phyloP scores from a whole-genome alignment of 1,139 yeast genomes.

The Candida labiduridarum region DNA sequence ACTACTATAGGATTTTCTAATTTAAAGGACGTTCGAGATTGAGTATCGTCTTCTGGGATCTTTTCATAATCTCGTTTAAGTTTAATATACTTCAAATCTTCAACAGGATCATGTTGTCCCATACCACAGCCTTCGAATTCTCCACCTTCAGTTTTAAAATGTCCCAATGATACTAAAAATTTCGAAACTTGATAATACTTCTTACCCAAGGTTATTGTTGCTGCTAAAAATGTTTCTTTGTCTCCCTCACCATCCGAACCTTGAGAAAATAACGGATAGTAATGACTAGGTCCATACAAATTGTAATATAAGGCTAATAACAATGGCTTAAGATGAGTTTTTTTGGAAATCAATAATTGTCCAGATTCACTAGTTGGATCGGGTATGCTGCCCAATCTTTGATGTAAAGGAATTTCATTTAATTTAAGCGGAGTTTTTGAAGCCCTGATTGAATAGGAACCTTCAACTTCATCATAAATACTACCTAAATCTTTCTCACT shows the following conservation, averaged over 20 bases:
- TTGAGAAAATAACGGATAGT: slow-evolving; percentile 82
- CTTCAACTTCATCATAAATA: slow-evolving; percentile 33
- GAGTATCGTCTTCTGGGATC: slow-evolving; percentile 13
- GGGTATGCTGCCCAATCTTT: slow-evolving; percentile 70
- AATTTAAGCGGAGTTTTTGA: slow-evolving; percentile 9
- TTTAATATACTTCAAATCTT: slow-evolving; percentile 43
- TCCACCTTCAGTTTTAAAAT: slow-evolving; percentile 35
- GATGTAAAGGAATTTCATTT: slow-evolving; percentile 59
- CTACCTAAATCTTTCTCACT: slow-evolving; percentile 30
- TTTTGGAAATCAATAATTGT: slow-evolving; percentile 70
- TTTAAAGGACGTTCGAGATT: slow-evolving; percentile 9
- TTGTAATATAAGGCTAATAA: slow-evolving; percentile 76
- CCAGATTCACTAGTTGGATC: slow-evolving; percentile 86
- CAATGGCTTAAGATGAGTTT: slow-evolving; percentile 63
- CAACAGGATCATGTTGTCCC: slow-evolving; percentile 72
- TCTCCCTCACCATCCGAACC: slow-evolving; percentile 91
- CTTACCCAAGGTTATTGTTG: slow-evolving; percentile 63
- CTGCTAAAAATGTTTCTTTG: slow-evolving; percentile 85
- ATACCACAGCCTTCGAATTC: slow-evolving; percentile 65
- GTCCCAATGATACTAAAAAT: slow-evolving; percentile 57
- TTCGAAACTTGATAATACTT: slow-evolving; percentile 70
- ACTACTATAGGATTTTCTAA: slow-evolving; percentile 21
- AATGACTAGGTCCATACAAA: slow-evolving; percentile 75
- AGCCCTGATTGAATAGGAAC: slow-evolving; percentile 18
- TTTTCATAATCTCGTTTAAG: slow-evolving; percentile 8